These are phyloP conservation scores for Aspergillus udagawae DNA, from an alignment of 2,329 filamentous ascomycete genomes.

Conservation along the genomic window DNA sequence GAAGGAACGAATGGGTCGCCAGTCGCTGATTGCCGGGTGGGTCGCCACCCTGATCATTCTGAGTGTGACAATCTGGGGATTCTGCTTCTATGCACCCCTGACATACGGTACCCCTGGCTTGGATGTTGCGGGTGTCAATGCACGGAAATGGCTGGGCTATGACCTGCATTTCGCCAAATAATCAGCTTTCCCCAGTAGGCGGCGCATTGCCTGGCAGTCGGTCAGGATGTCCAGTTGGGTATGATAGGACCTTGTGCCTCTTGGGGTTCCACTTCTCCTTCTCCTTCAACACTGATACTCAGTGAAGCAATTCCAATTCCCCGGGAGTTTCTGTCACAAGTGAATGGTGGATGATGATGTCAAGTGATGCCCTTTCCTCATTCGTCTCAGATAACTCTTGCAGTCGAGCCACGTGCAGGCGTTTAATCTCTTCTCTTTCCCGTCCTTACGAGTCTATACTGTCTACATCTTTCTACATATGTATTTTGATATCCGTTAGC, in stretches of 20 bases:
- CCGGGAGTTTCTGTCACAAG: too few species aligned
- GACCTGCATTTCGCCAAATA: conserved; percentile 99
- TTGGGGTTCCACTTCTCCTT: neutral
- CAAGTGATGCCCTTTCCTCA: neutral
- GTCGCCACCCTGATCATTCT: conserved; percentile 70
- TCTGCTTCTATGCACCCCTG: conserved; percentile 90
- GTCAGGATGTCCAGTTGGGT: neutral
- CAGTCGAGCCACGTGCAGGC: neutral
- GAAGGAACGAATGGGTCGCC: conserved; percentile 72
- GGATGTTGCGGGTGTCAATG: conserved; percentile 69
- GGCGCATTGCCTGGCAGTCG: neutral
- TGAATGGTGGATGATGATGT: neutral
- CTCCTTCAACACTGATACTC: neutral
- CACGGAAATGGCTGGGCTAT: conserved; percentile 93
- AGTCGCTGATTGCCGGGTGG: conserved; percentile 77
- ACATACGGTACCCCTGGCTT: conserved; percentile 94
- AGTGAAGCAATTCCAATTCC: neutral
- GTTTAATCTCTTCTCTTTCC: neutral
- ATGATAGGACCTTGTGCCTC: neutral
- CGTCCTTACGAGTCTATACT: neutral
- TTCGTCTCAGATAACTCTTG: neutral
- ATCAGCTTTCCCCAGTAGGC: conserved; percentile 11
- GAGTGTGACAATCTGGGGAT: conserved; percentile 65
- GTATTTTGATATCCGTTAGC: neutral
- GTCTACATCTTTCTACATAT: neutral